Conservation (phyloP, 2,329 filamentous ascomycete genomes). For the Hypomyces perniciosus region DNA sequence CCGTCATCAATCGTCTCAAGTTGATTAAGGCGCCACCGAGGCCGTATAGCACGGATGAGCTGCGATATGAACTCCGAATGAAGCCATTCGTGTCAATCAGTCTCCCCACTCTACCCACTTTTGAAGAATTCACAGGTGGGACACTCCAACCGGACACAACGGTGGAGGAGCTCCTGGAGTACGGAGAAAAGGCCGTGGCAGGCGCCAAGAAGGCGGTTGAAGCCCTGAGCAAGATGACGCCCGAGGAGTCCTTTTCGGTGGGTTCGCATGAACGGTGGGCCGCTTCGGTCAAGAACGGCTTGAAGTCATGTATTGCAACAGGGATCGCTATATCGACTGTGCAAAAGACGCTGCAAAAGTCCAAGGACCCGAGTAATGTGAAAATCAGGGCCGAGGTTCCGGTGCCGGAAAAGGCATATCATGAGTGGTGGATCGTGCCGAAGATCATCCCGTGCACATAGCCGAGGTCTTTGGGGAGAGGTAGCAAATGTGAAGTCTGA, state of each 20-base stretch:
- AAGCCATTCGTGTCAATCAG: slow-evolving; percentile 68
- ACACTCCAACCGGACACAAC: slow-evolving; percentile 34
- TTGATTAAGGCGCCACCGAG: slow-evolving; percentile 46
- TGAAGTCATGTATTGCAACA: slow-evolving; percentile 66
- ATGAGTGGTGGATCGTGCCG: slow-evolving; percentile 61
- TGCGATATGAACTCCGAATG: slow-evolving; percentile 82
- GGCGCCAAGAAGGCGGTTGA: slow-evolving; percentile 52
- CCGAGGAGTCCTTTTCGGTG: slow-evolving; percentile 48
- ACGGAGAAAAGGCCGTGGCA: slow-evolving; percentile 40
- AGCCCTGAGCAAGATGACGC: slow-evolving; percentile 45
- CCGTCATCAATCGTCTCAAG: slow-evolving; percentile 53
- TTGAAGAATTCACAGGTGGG: slow-evolving; percentile 51
- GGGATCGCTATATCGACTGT: slow-evolving; percentile 58
- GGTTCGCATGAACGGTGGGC: slow-evolving; percentile 58
- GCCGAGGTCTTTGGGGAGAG: background rate
- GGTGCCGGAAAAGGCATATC: slow-evolving; percentile 47
- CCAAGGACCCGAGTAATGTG: slow-evolving; percentile 23
- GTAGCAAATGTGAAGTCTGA: background rate
- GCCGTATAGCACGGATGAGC: slow-evolving; percentile 60
- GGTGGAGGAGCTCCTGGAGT: slow-evolving; percentile 35
- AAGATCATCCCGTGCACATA: slow-evolving; percentile 28
- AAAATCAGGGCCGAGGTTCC: slow-evolving; percentile 48
- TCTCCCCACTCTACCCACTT: slow-evolving; percentile 60
- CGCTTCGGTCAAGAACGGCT: slow-evolving; percentile 50
- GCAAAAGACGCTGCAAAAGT: slow-evolving; percentile 47